Evolutionary conservation across 2,329 filamentous ascomycete species (phyloP), one percentile per base, ranked within the genome.

Genomic region (Aspergillus sp.): DNA sequence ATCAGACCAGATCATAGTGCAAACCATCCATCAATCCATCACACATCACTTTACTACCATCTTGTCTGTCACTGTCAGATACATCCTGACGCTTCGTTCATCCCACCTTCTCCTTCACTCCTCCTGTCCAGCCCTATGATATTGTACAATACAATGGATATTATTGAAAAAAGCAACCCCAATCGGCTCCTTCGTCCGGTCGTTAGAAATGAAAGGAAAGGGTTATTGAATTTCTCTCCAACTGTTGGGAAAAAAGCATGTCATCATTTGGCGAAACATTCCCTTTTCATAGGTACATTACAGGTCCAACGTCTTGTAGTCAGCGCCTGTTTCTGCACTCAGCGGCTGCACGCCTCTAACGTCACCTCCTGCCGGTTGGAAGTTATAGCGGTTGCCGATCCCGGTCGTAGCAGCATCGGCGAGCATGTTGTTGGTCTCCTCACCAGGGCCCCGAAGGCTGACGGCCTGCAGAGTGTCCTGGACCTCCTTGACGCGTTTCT

Each of bases 401-500:
- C 74, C 75, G 3, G 71, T 66, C 23, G 69, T 73, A 25, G 70
- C 72, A 48, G 71, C 71, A 55, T 76, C 70, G 8, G 69, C 66
- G 19, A 77, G 71, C 64, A 77, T 70, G 42, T 68, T 69, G 58
- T 70, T 71, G 8, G 72, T 75, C 41, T 79, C 77, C 59, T 81
- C 78, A 13, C 75, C 76, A 13, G 74, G 71, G 10, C 76, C 78
- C 61, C 77, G 76, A 41, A 80, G 60, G 54, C 75, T 80, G 25
- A 78, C 73, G 27, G 74, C 67, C 61, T 79, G 77, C 54, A 96
- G 81, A 0, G 84, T 83, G 49, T 92, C 89, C 77, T 97, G 91
- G 0, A 92, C 89, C 63, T 93, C 90, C 57, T 88, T 86, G 25
- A 97, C 90, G 56, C 93, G 86, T 77, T 90, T 90, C 81, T 95